Base-by-base conservation (phyloP, 306 rosid genomes). In the Cicer chorassanicum region DNA sequence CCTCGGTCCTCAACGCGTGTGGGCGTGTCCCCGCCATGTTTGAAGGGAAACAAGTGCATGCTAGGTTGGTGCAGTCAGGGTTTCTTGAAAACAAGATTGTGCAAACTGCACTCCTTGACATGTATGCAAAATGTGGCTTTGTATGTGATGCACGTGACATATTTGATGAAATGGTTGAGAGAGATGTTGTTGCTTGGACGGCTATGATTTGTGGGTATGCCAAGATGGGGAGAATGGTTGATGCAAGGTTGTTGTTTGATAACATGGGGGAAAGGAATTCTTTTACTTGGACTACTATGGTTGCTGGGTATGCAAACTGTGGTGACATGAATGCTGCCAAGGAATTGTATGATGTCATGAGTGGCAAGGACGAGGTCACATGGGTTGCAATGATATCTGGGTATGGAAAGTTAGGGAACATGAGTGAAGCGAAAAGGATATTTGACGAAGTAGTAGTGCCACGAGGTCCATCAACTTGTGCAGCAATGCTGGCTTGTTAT, bases 401-500 rank as follows among this genome's bases (percentile, higher is more conserved):
- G 60, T 87, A 87, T 80, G 96, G 89, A 63, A 92, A 87, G 75
- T 49, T 79, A 41, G 87, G 92, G 21, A 66, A 81, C 15, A 89
- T 90, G 56, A 73, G 6, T 16, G 86, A 83, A 64, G 86, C 97
- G 1, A 63, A 66, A 82, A 73, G 81, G 56, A 75, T 90, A 61
- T 90, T 92, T 61, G 77, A 80, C 57, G 85, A 70, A 57, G 80
- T 87, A 77, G 49, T 46, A 4, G 53, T 64, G 61, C 73, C 63
- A 36, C 62, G 6, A 5, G 83, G 81, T 70, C 74, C 85, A 7
- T 82, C 84, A 12, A 56, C 85, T 80, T 88, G 87, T 77, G 91
- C 96, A 12, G 92, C 88, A 76, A 84, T 87, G 96, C 88, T 88
- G 80, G 90, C 87, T 78, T 90, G 96, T 81, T 86, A 88, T 80